Evolutionary conservation across 2,329 filamentous ascomycete genomes (phyloP).

Genomic region (Lecanicillium sp.): DNA sequence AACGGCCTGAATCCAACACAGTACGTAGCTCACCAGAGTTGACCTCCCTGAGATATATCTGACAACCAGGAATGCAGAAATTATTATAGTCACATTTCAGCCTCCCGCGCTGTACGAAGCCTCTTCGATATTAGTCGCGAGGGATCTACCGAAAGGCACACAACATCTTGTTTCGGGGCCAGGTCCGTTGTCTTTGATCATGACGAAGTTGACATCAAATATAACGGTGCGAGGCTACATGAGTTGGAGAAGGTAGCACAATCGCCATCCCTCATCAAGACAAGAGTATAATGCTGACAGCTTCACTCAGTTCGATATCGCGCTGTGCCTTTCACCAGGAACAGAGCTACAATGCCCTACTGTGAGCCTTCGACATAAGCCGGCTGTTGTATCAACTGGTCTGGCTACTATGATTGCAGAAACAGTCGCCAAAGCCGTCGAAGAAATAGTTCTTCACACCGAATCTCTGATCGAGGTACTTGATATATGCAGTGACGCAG

Average conservation of each 20-base stretch:
- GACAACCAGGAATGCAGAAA: neutral
- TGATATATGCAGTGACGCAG: neutral
- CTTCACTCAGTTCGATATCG: neutral
- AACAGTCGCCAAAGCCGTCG: neutral
- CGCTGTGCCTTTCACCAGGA: neutral
- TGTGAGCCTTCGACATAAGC: neutral
- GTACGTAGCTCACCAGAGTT: neutral
- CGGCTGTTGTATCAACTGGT: neutral
- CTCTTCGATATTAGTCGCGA: neutral
- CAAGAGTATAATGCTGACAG: neutral
- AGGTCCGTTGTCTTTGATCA: neutral
- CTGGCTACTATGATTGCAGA: neutral
- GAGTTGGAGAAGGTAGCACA: neutral
- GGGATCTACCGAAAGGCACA: neutral
- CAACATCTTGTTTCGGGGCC: neutral
- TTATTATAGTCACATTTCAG: neutral
- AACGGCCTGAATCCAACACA: neutral
- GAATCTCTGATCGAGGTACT: neutral
- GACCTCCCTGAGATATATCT: neutral
- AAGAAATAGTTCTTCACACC: neutral
- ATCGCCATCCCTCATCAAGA: neutral
- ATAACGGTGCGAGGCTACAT: neutral
- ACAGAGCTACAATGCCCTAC: neutral
- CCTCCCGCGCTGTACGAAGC: neutral
- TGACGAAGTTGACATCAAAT: neutral